phyloP scores from a whole-genome alignment of 1,284 basidiomycete species.

The Calocybe gambosa region DNA sequence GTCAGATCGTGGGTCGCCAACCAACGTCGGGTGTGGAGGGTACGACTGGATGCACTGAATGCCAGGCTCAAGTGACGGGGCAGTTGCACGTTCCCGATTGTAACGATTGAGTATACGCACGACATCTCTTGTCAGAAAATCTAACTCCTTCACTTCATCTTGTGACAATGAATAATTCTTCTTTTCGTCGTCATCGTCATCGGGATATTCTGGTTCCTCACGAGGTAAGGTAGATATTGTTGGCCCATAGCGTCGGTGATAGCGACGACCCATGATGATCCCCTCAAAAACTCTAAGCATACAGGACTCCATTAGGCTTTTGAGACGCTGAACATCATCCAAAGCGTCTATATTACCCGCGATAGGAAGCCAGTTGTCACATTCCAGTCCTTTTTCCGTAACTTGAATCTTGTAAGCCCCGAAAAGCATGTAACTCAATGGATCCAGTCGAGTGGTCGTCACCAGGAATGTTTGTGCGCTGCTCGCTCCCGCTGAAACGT shows the following conservation, averaged over 20 bases:
- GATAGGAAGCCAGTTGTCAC: slow-evolving; percentile 90
- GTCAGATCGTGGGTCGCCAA: slow-evolving; percentile 40
- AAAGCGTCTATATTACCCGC: slow-evolving; percentile 73
- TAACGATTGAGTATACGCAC: slow-evolving; percentile 67
- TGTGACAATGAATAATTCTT: slow-evolving; percentile 48
- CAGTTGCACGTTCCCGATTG: slow-evolving; percentile 50
- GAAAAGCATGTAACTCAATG: slow-evolving; percentile 89
- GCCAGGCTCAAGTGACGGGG: slow-evolving; percentile 51
- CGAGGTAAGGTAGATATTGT: slow-evolving; percentile 33
- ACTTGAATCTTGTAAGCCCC: slow-evolving; percentile 78
- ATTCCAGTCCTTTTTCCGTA: slow-evolving; percentile 68
- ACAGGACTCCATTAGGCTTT: slow-evolving; percentile 76
- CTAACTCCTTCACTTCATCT: slow-evolving; percentile 70
- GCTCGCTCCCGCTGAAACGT: slow-evolving; percentile 46
- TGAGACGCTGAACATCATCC: slow-evolving; percentile 83
- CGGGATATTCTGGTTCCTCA: slow-evolving; percentile 54
- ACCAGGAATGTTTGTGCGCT: slow-evolving; percentile 69
- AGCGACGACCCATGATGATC: slow-evolving; percentile 48
- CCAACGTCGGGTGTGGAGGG: slow-evolving; percentile 18
- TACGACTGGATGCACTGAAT: slow-evolving; percentile 56
- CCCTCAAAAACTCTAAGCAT: slow-evolving; percentile 93
- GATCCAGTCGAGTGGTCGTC: slow-evolving; percentile 83
- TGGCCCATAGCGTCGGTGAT: slow-evolving; percentile 25
- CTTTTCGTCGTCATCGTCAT: slow-evolving; percentile 52
- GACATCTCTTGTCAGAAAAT: slow-evolving; percentile 66